A percentile compares a stretch with the other conserved stretches of the same genome.
Conservation (phyloP, 805 yeast species). For the Barnettozyma botsteinii region DNA sequence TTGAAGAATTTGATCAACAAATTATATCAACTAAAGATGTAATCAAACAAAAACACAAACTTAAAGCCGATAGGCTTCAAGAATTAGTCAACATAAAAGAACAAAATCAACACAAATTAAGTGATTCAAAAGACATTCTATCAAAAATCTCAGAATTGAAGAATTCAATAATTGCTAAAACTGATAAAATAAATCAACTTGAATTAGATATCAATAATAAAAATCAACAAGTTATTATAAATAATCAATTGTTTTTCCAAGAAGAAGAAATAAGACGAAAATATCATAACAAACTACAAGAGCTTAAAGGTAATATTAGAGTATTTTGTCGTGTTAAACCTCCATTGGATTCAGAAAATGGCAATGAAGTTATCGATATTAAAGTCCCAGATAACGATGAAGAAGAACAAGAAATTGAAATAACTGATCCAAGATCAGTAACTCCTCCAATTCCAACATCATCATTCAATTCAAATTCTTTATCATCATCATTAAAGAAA, state of each 20-base stretch:
- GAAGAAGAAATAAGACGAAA: conserved; percentile 55
- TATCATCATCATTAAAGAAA: neutral
- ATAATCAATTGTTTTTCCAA: conserved; percentile 34
- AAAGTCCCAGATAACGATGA: conserved; percentile 27
- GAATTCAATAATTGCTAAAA: conserved; percentile 13
- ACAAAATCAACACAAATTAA: neutral
- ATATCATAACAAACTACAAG: conserved; percentile 73
- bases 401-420: conserved; percentile 22
- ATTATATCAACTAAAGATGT: conserved; percentile 4
- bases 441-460: conserved; percentile 1
- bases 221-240: conserved; percentile 24
- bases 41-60: conserved; percentile 2
- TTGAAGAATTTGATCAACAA: neutral
- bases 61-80: conserved; percentile 11
- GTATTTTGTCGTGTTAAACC: conserved; percentile 89
- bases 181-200: conserved; percentile 16
- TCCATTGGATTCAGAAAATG: conserved; percentile 24
- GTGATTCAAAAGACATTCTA: neutral
- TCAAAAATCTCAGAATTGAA: conserved; percentile 17
- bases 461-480: conserved; percentile 1
- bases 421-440: conserved; percentile 13
- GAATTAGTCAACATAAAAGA: neutral
- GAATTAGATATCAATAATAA: conserved; percentile 24
- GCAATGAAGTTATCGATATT: conserved; percentile 26
- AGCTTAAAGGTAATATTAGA: conserved; percentile 84